Percentiles rank a stretch among this genome's conserved stretches.
Conservation (phyloP, 495 filamentous ascomycete species). For the Pseudotulostoma volvatum region DNA sequence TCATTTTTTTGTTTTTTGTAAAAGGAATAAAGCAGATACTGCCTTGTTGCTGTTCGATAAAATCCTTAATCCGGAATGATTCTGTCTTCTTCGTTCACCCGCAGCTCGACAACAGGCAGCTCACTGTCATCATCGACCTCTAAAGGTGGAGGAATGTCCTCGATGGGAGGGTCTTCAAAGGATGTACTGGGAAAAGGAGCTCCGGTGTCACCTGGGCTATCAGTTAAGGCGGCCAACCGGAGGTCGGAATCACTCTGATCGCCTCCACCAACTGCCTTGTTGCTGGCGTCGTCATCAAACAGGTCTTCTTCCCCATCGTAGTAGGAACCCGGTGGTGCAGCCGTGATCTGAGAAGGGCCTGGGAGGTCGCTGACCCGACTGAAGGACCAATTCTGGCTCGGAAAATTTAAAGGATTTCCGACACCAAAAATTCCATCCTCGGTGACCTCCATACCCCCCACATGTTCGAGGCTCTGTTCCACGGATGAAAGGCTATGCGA, state of each 20-base stretch:
- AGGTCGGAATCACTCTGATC: constrained; percentile 23
- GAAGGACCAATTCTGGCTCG: constrained; percentile 20
- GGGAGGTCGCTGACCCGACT: constrained; percentile 17
- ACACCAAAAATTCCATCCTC: constrained; percentile 11
- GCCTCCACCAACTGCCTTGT: constrained; percentile 27
- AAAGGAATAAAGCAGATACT: too few relatives aligned
- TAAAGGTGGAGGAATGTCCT: constrained; percentile 19
- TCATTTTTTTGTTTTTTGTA: too few relatives aligned
- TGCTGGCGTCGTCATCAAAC: constrained; percentile 26
- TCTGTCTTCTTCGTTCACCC: constrained; percentile 23
- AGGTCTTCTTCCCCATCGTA: constrained; percentile 20
- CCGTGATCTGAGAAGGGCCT: constrained; percentile 18
- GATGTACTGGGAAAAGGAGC: constrained; percentile 15
- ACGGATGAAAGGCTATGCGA: constrained; percentile 10
- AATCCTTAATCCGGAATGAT: constrained; percentile 14
- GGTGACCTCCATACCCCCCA: constrained; percentile 22
- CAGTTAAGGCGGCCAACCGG: constrained; percentile 18
- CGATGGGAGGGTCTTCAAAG: constrained; percentile 18
- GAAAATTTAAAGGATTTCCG: neutral
- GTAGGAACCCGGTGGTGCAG: constrained; percentile 12
- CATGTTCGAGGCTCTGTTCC: constrained; percentile 9
- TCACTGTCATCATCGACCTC: constrained; percentile 26
- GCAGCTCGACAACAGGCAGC: constrained; percentile 30
- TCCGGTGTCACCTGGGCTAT: constrained; percentile 14
- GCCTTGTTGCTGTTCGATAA: too few relatives aligned